These are phyloP conservation scores for Pyrenophora graminea DNA, from an alignment of 2,329 filamentous ascomycete genomes.

Conservation along the genomic window DNA sequence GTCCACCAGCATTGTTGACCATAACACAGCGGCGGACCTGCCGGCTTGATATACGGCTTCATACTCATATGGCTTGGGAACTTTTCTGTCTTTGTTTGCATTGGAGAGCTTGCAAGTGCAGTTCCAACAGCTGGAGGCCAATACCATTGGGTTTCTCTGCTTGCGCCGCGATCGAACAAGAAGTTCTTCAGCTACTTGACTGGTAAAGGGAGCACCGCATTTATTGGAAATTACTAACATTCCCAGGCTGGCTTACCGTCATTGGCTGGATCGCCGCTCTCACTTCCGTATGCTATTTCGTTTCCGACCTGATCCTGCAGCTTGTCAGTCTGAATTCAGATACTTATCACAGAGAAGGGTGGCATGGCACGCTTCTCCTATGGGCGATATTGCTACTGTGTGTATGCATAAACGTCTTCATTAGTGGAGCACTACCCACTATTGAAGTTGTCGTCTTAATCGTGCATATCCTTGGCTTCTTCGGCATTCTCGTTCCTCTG, in stretches of 20 bases:
- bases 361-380: conserved; percentile 57
- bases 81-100: conserved; percentile 44
- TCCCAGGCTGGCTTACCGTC: conserved; percentile 50
- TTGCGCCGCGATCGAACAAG: conserved; percentile 49
- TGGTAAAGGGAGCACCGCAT: conserved; percentile 20
- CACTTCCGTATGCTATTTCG: conserved; percentile 45
- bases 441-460: conserved; percentile 56
- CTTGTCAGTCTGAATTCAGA: conserved; percentile 46
- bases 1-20: conserved; percentile 3
- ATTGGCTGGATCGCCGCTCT: conserved; percentile 50
- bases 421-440: conserved; percentile 52
- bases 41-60: conserved; percentile 45
- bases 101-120: conserved; percentile 46
- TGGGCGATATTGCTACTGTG: conserved; percentile 51
- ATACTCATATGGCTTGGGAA: conserved; percentile 45
- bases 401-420: conserved; percentile 53
- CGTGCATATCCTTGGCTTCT: conserved; percentile 58
- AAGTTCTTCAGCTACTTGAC: conserved; percentile 53
- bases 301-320: conserved; percentile 40
- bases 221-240: conserved; percentile 9
- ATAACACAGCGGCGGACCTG: conserved; percentile 39
- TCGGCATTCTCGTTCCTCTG: conserved; percentile 54
- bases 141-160: conserved; percentile 50
- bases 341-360: conserved; percentile 47
- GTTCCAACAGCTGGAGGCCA: conserved; percentile 47